Evolutionary conservation across 1,284 basidiomycete species (phyloP), one percentile per base, ranked within the genome.

Genomic region (Tetrapyrgos nigripes): DNA sequence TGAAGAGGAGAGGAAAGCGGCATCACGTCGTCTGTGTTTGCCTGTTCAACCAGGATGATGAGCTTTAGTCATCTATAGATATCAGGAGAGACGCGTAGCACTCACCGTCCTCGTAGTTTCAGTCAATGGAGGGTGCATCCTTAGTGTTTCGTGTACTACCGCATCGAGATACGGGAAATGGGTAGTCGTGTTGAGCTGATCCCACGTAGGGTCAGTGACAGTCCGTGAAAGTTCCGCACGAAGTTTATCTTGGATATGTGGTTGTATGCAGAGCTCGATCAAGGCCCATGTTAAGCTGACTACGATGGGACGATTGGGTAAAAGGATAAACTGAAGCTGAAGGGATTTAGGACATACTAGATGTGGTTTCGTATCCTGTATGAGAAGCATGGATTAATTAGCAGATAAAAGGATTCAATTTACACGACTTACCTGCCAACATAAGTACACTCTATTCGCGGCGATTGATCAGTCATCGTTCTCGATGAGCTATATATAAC

Each of bases 101-200:
- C 80, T 21, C 72, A 80, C 79, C 2, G 74, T 60, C 37, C 76
- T 68, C 27, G 70, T 68, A 58, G 77, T 72, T 74, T 80, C 72
- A 68, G 73, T 3, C 1, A 79, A 63, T 0, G 79, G 73, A 11
- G 79, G 75, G 56, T 81, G 79, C 2, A 78, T 76, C 75, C 66
- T 76, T 69, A 78, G 81, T 0, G 70, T 68, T 61, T 82, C 80
- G 50, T 80, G 79, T 1, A 79, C 75, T n/a, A 90, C 80, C 0
- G 84, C 82, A 61, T 55, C 54, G 19, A 55, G 33, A 35, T 55
- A 55, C 6, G 54, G 54, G 31, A 33, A 55, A n/a, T 55, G 46
- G 19, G 54, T 13, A 5, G 40, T 23, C 8, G 31, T 47, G 13
- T 11, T 10, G 33, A 55, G 54, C 2, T 55, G 44, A 24, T 55